These are phyloP conservation scores for Hibiscus trionum DNA, from an alignment of 345 rosid species.

Conservation along the genomic window DNA sequence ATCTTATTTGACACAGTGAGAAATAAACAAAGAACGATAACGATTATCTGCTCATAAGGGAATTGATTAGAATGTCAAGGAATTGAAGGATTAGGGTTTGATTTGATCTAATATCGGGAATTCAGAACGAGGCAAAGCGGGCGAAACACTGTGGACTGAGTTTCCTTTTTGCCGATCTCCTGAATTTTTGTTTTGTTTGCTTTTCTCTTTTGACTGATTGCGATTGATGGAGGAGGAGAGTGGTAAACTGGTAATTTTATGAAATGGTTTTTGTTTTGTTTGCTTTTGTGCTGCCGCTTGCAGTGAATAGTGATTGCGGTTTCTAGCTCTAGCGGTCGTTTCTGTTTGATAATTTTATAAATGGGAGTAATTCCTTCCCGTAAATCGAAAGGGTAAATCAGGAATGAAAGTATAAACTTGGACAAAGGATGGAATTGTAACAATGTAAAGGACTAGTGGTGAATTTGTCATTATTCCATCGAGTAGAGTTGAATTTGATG, in stretches of 20 bases:
- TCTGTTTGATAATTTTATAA: not conserved
- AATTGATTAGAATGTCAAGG: slow-evolving; percentile 1
- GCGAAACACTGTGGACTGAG: not conserved
- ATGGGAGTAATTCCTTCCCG: no score
- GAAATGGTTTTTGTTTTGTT: no score
- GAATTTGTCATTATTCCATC: no score
- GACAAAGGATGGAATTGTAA: not conserved
- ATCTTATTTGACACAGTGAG: not conserved
- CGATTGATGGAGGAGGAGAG: no score
- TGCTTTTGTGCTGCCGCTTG: no score
- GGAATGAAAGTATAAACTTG: not conserved
- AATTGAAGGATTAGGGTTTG: slow-evolving; percentile 3
- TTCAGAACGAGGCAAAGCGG: not conserved
- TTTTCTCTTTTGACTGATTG: not conserved
- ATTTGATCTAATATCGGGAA: slow-evolving; percentile 20
- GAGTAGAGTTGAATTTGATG: no score
- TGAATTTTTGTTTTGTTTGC: no score
- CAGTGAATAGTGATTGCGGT: not conserved
- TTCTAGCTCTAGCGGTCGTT: not conserved
- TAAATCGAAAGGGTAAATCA: not conserved
- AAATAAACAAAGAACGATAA: not conserved
- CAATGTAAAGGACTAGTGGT: not conserved
- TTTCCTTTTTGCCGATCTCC: not conserved
- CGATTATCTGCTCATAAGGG: not conserved
- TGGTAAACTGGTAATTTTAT: not conserved